phyloP scores from a whole-genome alignment of 23 red algal genomes.

The Gracilaria vermiculophylla region DNA sequence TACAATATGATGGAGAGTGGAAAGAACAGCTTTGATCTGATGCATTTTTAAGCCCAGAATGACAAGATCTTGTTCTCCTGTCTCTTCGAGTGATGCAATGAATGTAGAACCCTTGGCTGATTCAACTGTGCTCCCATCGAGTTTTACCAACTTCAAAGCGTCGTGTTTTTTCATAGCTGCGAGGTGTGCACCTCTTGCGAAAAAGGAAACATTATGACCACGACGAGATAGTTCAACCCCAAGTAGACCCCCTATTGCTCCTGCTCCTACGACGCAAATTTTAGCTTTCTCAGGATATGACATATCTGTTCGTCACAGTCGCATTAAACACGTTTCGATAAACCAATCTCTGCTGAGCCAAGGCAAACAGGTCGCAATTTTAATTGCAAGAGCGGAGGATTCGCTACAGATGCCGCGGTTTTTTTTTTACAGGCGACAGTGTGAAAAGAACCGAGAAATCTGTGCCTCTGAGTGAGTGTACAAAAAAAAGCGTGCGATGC shows the following conservation, averaged over 20 bases:
- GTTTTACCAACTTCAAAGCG: slow-evolving; percentile 26
- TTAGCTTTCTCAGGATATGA: slow-evolving; percentile 5
- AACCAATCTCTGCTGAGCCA: not conserved
- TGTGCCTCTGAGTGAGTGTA: too few species aligned
- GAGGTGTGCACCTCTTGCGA: slow-evolving; percentile 63
- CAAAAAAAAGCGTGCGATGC: too few species aligned
- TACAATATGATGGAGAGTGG: slow-evolving; percentile 20
- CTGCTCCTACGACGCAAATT: slow-evolving; percentile 74
- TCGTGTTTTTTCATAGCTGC: slow-evolving; percentile 37
- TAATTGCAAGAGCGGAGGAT: too few species aligned
- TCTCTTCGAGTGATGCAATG: slow-evolving; percentile 9
- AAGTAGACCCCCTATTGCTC: slow-evolving; percentile 71
- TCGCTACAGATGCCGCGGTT: too few species aligned
- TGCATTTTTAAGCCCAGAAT: slow-evolving; percentile 74
- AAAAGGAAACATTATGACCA: slow-evolving; percentile 62
- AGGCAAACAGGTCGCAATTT: too few species aligned
- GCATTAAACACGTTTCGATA: not conserved
- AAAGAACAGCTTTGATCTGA: slow-evolving; percentile 51
- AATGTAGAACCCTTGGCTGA: slow-evolving; percentile 37
- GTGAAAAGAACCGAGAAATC: not conserved
- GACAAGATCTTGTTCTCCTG: slow-evolving; percentile 49
- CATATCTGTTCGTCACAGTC: not conserved
- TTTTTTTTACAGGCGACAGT: too few species aligned
- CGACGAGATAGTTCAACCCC: slow-evolving; percentile 60
- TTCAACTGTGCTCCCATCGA: not conserved